Percentiles rank a stretch among this genome's conserved stretches.
Conservation (phyloP, 2,329 filamentous ascomycete genomes). For the Cytospora chrysosperma region DNA sequence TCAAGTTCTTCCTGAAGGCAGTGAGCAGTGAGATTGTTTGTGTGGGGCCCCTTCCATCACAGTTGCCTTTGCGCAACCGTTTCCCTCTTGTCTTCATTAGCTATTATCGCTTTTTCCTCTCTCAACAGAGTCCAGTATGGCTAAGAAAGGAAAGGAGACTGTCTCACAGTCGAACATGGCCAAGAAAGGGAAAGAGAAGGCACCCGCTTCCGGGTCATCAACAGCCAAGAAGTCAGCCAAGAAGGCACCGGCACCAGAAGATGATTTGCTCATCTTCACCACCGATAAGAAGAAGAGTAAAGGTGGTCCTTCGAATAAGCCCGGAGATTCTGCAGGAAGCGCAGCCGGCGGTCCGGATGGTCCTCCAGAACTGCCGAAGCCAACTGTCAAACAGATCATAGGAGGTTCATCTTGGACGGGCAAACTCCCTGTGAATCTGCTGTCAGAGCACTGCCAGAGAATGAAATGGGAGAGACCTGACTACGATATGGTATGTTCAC, state of each 20-base stretch:
- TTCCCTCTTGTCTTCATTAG: background rate
- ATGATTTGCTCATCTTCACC: slow-evolving; percentile 56
- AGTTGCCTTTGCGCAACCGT: background rate
- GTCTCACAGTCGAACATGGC: slow-evolving; percentile 39
- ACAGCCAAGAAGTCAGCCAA: slow-evolving; percentile 33
- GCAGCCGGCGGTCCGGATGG: slow-evolving; percentile 25
- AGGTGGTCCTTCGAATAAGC: slow-evolving; percentile 27
- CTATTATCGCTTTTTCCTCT: background rate
- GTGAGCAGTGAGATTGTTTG: background rate
- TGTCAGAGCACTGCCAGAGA: slow-evolving; percentile 93
- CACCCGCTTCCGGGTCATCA: slow-evolving; percentile 25
- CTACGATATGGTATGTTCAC: slow-evolving; percentile 68
- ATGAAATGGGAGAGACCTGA: slow-evolving; percentile 94
- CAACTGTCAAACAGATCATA: slow-evolving; percentile 76
- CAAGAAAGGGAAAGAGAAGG: slow-evolving; percentile 51
- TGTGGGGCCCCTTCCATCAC: background rate
- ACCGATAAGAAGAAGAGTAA: slow-evolving; percentile 55
- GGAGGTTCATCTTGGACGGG: slow-evolving; percentile 96
- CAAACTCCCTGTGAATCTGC: slow-evolving; percentile 89
- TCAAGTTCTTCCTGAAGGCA: background rate
- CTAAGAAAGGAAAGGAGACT: slow-evolving; percentile 54
- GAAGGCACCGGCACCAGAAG: slow-evolving; percentile 38
- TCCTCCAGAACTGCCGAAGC: slow-evolving; percentile 51
- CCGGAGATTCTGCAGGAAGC: slow-evolving; percentile 29
- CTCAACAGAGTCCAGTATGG: slow-evolving; percentile 38